phyloP scores from a whole-genome alignment of 2,329 filamentous ascomycete genomes.

The Pseudogymnoascus sp. region DNA sequence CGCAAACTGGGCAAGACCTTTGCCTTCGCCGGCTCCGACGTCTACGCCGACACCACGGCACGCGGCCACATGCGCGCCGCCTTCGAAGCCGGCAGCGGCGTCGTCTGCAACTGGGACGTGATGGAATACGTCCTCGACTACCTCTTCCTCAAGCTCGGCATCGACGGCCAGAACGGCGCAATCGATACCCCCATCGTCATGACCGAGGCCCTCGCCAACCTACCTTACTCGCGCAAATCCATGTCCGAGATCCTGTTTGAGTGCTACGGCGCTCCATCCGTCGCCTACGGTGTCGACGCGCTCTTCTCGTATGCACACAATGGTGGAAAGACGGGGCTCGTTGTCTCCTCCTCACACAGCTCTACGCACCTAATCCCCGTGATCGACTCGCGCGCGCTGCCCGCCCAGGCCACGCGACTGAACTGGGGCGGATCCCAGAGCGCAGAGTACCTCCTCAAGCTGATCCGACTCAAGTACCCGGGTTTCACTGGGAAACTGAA shows the following conservation, averaged over 20 bases:
- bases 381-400: conserved; percentile 73
- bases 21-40: conserved; percentile 85
- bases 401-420: conserved; percentile 77
- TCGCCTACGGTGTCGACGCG: conserved; percentile 92
- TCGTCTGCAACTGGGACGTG: conserved; percentile 96
- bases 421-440: conserved; percentile 94
- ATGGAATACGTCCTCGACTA: conserved; percentile 95
- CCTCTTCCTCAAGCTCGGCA: conserved; percentile 84
- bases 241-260: conserved; percentile 98
- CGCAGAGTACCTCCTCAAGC: conserved; percentile 83
- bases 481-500: conserved; percentile 81
- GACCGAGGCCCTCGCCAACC: conserved; percentile 90
- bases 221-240: conserved; percentile 80
- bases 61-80: conserved; percentile 83
- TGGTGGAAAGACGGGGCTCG: conserved; percentile 70
- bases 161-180: conserved; percentile 65
- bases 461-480: conserved; percentile 86
- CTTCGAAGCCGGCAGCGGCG: conserved; percentile 83
- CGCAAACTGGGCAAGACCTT: conserved; percentile 88
- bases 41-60: conserved; percentile 90
- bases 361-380: conserved; percentile 95
- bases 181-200: conserved; percentile 86
- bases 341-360: conserved; percentile 87
- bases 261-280: conserved; percentile 82
- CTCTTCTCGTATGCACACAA: conserved; percentile 95